These are phyloP conservation scores for Macrophomina tecta DNA, from an alignment of 2,329 filamentous ascomycete species.

Conservation along the genomic window DNA sequence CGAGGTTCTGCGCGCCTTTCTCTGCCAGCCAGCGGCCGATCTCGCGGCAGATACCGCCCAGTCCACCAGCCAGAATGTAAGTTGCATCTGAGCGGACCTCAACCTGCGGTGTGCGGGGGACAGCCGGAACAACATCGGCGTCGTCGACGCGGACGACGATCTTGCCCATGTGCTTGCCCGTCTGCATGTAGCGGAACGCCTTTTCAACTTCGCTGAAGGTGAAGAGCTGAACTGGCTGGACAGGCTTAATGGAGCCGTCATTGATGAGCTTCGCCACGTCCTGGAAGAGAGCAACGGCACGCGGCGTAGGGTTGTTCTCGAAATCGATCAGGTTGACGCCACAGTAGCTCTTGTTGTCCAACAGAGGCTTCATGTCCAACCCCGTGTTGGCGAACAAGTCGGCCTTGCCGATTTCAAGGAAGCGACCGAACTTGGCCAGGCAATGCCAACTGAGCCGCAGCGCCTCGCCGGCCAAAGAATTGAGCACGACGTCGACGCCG, in stretches of 20 bases:
- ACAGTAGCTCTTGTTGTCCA: conserved; percentile 9
- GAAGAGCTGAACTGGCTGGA: conserved; percentile 27
- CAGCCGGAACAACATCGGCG: conserved; percentile 1
- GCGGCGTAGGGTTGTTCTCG: not conserved
- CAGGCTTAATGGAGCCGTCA: not conserved
- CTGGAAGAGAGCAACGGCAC: not conserved
- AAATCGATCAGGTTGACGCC: conserved; percentile 5
- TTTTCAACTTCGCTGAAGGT: conserved; percentile 29
- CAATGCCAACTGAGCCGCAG: conserved; percentile 36
- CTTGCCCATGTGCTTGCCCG: conserved; percentile 30
- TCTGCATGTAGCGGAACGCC: conserved; percentile 33
- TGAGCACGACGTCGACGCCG: conserved; percentile 46
- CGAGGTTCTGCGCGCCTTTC: conserved; percentile 36
- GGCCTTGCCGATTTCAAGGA: conserved; percentile 34
- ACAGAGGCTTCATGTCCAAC: conserved; percentile 26
- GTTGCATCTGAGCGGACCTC: conserved; percentile 33
- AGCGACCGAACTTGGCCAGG: conserved; percentile 39
- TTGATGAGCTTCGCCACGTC: conserved; percentile 8
- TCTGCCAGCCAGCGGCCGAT: conserved; percentile 37
- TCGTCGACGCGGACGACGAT: conserved; percentile 29
- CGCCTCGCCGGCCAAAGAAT: conserved; percentile 37
- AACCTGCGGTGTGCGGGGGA: conserved; percentile 24
- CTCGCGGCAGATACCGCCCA: conserved; percentile 38
- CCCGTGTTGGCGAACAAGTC: conserved; percentile 28
- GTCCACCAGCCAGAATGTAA: conserved; percentile 39